Base-by-base conservation (phyloP, 148 eudicot genomes). In the Cornus kousa region DNA sequence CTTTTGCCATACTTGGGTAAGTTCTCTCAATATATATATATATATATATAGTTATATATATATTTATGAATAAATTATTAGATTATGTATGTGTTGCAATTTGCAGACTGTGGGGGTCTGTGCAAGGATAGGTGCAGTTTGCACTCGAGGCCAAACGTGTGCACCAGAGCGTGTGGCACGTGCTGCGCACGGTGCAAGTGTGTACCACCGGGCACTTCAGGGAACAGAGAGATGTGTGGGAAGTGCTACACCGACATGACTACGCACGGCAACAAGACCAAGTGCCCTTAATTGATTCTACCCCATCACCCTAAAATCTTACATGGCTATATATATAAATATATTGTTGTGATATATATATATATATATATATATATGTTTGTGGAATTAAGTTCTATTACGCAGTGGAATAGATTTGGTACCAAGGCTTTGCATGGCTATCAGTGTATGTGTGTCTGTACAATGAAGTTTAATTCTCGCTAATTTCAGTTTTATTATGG, bases 141-240 rank as follows among this genome's bases (percentile, higher is more conserved):
- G 33, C 83, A 84, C 39, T 84, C 87, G 7, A 74, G 87, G 77
- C 84, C 79, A 66, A 84, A 84, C 67, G 73, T 84, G 73, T 84
- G 87, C 80, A 74, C 5, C 8, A 77, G 87, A 28, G 87, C 87
- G 12, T 84, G 84, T 59, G 87, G 87, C 23, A 84, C 87, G 10
- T 84, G 87, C 74, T 84, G 87, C 28, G 68, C 31, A 32, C 71
- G 87, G 67, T 84, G 84, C 77, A 84, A 81, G 28, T 84, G 87
- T 71, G 87, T 84, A 60, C 87, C 87, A 2, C 87, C 87, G 1
- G 84, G 87, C 24, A 84, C 87, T 48, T 33, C 60, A 6, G 84
- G 84, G 10, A 84, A 84, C 77, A 81, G 87, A 60, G 82, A 81
- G 59, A 11, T 75, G 50, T 84, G 87, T 78, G 87, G 84, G 11